These are phyloP conservation scores for Coniochaeta sp. DNA, from an alignment of 2,329 filamentous ascomycete species.

Conservation along the genomic window DNA sequence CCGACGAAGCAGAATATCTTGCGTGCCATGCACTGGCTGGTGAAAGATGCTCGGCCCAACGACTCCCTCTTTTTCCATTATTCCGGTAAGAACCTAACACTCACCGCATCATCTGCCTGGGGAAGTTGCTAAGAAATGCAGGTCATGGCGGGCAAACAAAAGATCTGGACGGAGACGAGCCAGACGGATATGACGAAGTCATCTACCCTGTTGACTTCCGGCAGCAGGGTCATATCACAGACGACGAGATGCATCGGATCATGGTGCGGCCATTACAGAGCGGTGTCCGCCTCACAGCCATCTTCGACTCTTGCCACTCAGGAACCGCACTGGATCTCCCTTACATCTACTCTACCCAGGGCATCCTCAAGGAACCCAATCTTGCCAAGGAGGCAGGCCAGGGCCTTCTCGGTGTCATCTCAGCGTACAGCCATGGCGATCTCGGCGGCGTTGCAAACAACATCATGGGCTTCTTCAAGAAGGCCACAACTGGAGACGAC, in stretches of 20 bases:
- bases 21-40: conserved; percentile 94
- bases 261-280: conserved; percentile 53
- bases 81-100: conserved; percentile 62
- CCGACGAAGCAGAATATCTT: conserved; percentile 94
- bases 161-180: conserved; percentile 72
- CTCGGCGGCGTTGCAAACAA: conserved; percentile 75
- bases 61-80: conserved; percentile 98
- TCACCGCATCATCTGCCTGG: too few species aligned
- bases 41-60: conserved; percentile 86
- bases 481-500: conserved; percentile 75
- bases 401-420: conserved; percentile 53
- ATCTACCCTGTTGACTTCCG: conserved; percentile 80
- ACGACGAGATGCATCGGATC: conserved; percentile 75
- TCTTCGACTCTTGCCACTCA: conserved; percentile 61
- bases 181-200: conserved; percentile 76
- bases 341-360: conserved; percentile 64
- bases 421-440: conserved; percentile 62
- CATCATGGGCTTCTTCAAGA: conserved; percentile 81
- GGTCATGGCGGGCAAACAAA: conserved; percentile 77
- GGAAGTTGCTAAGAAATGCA: conserved; percentile 20
- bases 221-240: conserved; percentile 72
- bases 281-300: conserved; percentile 54
- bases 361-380: conserved; percentile 62
- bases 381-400: conserved; percentile 61
- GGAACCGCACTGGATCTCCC: conserved; percentile 60